Conservation (phyloP, 75 land plant species). For the Selaginella moellendorffii region DNA sequence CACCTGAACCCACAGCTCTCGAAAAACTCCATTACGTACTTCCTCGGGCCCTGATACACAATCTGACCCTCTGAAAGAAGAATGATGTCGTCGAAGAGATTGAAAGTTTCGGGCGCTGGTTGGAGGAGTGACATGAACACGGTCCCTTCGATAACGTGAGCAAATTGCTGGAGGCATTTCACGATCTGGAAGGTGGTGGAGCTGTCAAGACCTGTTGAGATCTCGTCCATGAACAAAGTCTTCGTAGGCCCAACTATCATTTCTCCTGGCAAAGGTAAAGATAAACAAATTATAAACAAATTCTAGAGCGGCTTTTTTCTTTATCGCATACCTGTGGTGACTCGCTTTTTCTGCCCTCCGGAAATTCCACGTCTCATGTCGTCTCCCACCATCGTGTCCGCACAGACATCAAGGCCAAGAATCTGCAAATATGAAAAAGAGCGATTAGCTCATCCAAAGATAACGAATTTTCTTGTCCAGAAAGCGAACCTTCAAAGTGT, state of each 20-base stretch:
- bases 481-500: constrained; percentile 12
- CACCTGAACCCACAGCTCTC: constrained; percentile 50
- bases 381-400: constrained; percentile 74
- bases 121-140: constrained; percentile 67
- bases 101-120: constrained; percentile 90
- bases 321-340: constrained; percentile 71
- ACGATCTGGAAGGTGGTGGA: constrained; percentile 84
- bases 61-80: constrained; percentile 48
- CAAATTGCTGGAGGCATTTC: constrained; percentile 49
- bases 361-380: constrained; percentile 80
- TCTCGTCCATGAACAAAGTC: constrained; percentile 56
- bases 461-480: background rate
- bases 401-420: constrained; percentile 72
- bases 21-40: constrained; percentile 42
- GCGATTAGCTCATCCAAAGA: too few relatives aligned
- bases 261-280: constrained; percentile 29
- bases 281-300: too few relatives aligned
- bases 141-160: constrained; percentile 54
- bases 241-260: constrained; percentile 54
- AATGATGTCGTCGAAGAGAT: constrained; percentile 59
- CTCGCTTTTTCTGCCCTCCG: constrained; percentile 81
- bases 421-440: too few relatives aligned
- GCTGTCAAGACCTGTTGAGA: constrained; percentile 86
- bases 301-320: too few relatives aligned
- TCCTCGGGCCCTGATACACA: constrained; percentile 54